A percentile compares a stretch with the other conserved stretches of the same genome.
Conservation (phyloP, 441 rosid species). For the Erodium texanum region DNA sequence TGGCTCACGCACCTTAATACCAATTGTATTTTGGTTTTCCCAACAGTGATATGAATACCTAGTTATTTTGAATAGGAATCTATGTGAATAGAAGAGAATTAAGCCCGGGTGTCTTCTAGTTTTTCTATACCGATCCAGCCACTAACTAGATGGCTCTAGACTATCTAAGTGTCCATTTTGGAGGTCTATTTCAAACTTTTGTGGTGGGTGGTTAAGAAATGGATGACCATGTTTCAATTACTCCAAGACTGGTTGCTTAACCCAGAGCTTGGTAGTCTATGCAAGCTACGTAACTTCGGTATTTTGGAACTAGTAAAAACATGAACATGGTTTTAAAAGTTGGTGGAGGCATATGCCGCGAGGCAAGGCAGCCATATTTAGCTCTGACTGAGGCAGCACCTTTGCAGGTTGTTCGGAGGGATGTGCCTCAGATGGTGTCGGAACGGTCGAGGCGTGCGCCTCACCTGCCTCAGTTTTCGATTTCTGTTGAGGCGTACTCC, state of each 20-base stretch:
- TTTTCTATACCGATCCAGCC: not conserved
- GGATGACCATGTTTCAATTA: not conserved
- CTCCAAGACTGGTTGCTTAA: not conserved
- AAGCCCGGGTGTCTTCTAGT: not conserved
- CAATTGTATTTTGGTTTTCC: too few species aligned
- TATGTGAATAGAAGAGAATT: not conserved
- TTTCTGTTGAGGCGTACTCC: too few species aligned
- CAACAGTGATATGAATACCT: too few species aligned
- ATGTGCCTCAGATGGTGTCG: too few species aligned
- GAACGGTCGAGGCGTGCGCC: too few species aligned
- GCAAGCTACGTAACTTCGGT: not conserved
- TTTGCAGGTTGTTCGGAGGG: too few species aligned
- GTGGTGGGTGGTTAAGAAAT: not conserved
- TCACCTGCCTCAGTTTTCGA: too few species aligned
- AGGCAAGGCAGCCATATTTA: too few species aligned
- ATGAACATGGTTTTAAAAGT: too few species aligned
- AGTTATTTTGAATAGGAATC: not conserved
- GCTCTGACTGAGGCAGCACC: too few species aligned
- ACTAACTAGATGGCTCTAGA: not conserved
- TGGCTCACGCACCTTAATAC: too few species aligned
- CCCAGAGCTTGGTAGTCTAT: not conserved
- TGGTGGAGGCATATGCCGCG: too few species aligned
- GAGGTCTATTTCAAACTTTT: not conserved
- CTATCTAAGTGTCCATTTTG: not conserved
- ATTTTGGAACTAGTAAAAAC: not conserved